Evolutionary conservation across 2,329 filamentous ascomycete species (phyloP), one percentile per base, ranked within the genome.

Genomic region (Trichothecium roseum): DNA sequence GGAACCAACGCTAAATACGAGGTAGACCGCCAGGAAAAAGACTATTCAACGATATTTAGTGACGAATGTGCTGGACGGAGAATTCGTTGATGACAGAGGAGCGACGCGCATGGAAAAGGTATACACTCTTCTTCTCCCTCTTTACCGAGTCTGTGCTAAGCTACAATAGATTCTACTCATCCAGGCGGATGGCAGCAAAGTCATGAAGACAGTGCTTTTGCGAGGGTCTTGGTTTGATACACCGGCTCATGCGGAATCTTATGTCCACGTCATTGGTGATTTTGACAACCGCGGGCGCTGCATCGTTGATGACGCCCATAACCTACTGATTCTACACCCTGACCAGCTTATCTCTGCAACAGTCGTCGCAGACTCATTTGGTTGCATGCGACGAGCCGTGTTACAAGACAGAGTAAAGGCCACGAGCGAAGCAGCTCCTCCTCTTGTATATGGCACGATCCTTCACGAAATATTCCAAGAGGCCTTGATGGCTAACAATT

Each of bases 401-500:
- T 72, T 98, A 18, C 88, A 96, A 56, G 89, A 98, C 55, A 81
- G 91, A 22, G 81, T 98, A 48, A 96, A 96, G 57, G 85, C 86
- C 8, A 89, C 87, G 0, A 82, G 80, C 48, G 83, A 86, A 44
- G 72, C 84, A 3, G 84, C 78, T 30, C 74, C 83, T 24, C 77
- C 88, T 1, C 78, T 94, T 47, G 78, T 96, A 1, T 96, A 96
- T 52, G 91, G 91, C 32, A 91, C 84, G 27, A 81, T 98, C 38
- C 72, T 98, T 12, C 91, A 98, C 54, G 89, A 96, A 53, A 78
- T 96, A 16, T 96, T 98, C 46, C 91, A 98, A 54, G 81, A 88
- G 51, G 87, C 88, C 2, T 63, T 98, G 50, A 77, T 84, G 52
- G 74, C 74, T 3, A 95, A 96, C 52, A 62, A 70, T 40, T 98